Evolutionary conservation across 257 asterid genomes (phyloP).

Genomic region (Lithospermum erythrorhizon): DNA sequence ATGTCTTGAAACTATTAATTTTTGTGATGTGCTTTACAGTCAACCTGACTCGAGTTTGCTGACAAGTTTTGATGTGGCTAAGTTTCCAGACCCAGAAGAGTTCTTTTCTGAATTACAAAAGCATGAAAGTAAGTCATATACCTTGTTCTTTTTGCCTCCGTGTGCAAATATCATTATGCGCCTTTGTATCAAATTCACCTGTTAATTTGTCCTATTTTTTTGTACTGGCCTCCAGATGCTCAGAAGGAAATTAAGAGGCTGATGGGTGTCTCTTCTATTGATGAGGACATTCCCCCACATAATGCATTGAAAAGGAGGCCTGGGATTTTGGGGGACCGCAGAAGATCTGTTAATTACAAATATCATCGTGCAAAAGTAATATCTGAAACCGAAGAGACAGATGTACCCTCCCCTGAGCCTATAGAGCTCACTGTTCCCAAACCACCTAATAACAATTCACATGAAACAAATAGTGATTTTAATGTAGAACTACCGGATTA

Average conservation of each 20-base stretch:
- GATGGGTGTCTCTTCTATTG: slow-evolving; percentile 30
- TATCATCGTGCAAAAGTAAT: slow-evolving; percentile 35
- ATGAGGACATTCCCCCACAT: slow-evolving; percentile 25
- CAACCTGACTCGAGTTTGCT: slow-evolving; percentile 41
- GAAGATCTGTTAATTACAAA: slow-evolving; percentile 44
- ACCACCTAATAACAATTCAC: slow-evolving; percentile 24
- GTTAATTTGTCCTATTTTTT: not conserved
- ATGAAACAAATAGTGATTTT: slow-evolving; percentile 14
- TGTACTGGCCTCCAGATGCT: slow-evolving; percentile 39
- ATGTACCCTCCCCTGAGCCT: slow-evolving; percentile 34
- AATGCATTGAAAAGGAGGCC: slow-evolving; percentile 34
- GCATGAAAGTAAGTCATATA: slow-evolving; percentile 44
- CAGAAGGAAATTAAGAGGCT: slow-evolving; percentile 63
- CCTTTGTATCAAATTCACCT: not conserved
- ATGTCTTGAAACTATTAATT: slow-evolving; percentile 9
- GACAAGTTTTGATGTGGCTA: slow-evolving; percentile 31
- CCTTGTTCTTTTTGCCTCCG: not conserved
- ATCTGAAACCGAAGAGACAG: slow-evolving; percentile 30
- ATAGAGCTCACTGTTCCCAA: slow-evolving; percentile 22
- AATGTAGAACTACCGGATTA: slow-evolving; percentile 31
- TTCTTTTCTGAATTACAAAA: slow-evolving; percentile 55
- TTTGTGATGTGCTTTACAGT: slow-evolving; percentile 29
- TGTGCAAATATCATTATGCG: not conserved
- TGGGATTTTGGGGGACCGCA: slow-evolving; percentile 70
- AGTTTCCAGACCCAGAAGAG: slow-evolving; percentile 56